These are phyloP conservation scores for Sugiyamaella smithiae DNA, from an alignment of 805 yeast species.

Conservation along the genomic window DNA sequence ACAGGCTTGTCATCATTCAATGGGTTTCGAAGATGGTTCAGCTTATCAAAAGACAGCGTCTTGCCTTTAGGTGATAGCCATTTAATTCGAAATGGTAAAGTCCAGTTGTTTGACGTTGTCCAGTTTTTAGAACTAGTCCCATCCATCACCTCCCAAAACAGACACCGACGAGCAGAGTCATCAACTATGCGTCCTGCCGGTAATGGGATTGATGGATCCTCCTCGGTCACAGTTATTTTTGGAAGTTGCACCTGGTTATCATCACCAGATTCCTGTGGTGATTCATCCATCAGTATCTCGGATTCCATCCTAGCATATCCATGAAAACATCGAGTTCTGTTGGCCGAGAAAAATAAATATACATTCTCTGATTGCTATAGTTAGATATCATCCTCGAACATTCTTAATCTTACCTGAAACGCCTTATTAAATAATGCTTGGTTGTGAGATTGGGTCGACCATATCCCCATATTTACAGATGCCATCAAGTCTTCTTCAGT, in stretches of 20 bases:
- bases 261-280: not conserved
- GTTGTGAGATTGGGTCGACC: slow-evolving; percentile 44
- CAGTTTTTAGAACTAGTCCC: not conserved
- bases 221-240: slow-evolving; percentile 14
- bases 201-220: slow-evolving; percentile 17
- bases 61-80: slow-evolving; percentile 35
- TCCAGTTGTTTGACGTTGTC: slow-evolving; percentile 29
- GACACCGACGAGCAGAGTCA: slow-evolving; percentile 35
- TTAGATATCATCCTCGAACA: not conserved
- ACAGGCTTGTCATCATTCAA: slow-evolving; percentile 39
- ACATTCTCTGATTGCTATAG: slow-evolving; percentile 32
- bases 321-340: slow-evolving; percentile 39
- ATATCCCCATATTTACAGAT: slow-evolving; percentile 34
- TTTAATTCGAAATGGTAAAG: slow-evolving; percentile 36
- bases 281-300: slow-evolving; percentile 8
- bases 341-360: slow-evolving; percentile 40
- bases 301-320: slow-evolving; percentile 40
- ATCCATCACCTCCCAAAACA: slow-evolving; percentile 38
- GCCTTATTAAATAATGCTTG: slow-evolving; percentile 38
- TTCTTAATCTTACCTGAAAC: slow-evolving; percentile 20
- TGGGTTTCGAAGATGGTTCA: slow-evolving; percentile 35
- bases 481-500: slow-evolving; percentile 37
- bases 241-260: slow-evolving; percentile 7
- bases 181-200: slow-evolving; percentile 28
- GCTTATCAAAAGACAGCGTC: slow-evolving; percentile 33